Evolutionary conservation across 176 grass and related monocot species (phyloP).

Genomic region (Elaeis guineensis): DNA sequence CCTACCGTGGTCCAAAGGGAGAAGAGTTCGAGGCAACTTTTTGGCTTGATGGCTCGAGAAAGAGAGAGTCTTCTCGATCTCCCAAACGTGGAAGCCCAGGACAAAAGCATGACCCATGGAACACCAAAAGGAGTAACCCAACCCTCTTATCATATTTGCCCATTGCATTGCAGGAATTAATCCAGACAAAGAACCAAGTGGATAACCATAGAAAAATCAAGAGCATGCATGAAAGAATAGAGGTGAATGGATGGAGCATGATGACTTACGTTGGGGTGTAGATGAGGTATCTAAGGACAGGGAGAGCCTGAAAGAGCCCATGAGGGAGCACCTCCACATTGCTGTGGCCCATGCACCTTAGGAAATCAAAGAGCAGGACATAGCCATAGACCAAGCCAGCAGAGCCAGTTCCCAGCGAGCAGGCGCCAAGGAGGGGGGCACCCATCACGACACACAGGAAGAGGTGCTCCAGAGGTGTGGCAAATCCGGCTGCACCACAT

Average conservation of each 20-base stretch:
- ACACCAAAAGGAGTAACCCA: too few species aligned
- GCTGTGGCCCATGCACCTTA: slow-evolving; percentile 74
- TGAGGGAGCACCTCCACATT: slow-evolving; percentile 71
- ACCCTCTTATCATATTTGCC: too few species aligned
- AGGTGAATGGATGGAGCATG: background rate
- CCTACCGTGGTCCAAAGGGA: too few species aligned
- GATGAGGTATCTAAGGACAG: slow-evolving; percentile 56
- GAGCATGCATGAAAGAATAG: too few species aligned
- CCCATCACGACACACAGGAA: slow-evolving; percentile 35
- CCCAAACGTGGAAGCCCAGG: too few species aligned
- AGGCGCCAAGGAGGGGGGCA: slow-evolving; percentile 37
- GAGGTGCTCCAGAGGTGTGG: slow-evolving; percentile 59
- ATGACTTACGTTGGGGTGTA: slow-evolving; percentile 72
- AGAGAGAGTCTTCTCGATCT: too few species aligned
- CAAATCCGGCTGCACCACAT: slow-evolving; percentile 38
- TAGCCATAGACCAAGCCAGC: slow-evolving; percentile 47
- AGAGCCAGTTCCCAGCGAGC: slow-evolving; percentile 35
- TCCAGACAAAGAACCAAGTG: too few species aligned
- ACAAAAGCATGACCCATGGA: too few species aligned
- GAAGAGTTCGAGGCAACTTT: too few species aligned
- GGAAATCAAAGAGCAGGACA: slow-evolving; percentile 50
- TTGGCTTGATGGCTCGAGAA: too few species aligned
- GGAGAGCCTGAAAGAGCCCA: slow-evolving; percentile 32
- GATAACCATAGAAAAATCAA: too few species aligned
- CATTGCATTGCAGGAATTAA: too few species aligned